phyloP scores from a whole-genome alignment of 352 stramenopile genomes.

The Phytophthora capsici region DNA sequence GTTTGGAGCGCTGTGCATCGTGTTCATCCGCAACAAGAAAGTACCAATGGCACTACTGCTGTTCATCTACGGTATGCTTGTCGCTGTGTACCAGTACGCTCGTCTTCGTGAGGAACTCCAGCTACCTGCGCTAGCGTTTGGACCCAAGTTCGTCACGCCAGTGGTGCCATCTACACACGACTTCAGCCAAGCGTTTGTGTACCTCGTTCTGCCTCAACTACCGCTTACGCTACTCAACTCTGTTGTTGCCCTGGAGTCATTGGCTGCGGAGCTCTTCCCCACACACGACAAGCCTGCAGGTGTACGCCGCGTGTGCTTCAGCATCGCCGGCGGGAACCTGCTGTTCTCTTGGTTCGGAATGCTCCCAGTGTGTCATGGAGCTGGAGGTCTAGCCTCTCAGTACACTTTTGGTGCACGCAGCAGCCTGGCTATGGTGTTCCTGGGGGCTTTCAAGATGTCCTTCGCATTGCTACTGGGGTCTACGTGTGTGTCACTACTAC shows the following conservation, averaged over 20 bases:
- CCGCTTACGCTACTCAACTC: constrained; percentile 93
- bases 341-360: constrained; percentile 90
- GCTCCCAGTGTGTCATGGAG: constrained; percentile 94
- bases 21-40: constrained; percentile 64
- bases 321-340: constrained; percentile 80
- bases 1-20: constrained; percentile 74
- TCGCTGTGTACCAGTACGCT: constrained; percentile 69
- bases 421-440: constrained; percentile 90
- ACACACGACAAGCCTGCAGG: constrained; percentile 66
- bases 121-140: constrained; percentile 55
- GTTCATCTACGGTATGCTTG: constrained; percentile 73
- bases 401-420: constrained; percentile 92
- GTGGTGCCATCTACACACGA: constrained; percentile 61
- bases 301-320: constrained; percentile 75
- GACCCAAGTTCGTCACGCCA: constrained; percentile 64
- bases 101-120: constrained; percentile 55
- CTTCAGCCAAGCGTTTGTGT: constrained; percentile 79
- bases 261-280: constrained; percentile 90
- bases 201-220: constrained; percentile 91
- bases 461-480: constrained; percentile 91
- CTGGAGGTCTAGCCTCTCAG: constrained; percentile 92
- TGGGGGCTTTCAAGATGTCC: constrained; percentile 90
- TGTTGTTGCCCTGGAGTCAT: constrained; percentile 91
- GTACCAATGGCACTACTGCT: constrained; percentile 71
- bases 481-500: constrained; percentile 62